Conservation (phyloP, 2,329 filamentous ascomycete genomes). For the Setomelanomma holmii region DNA sequence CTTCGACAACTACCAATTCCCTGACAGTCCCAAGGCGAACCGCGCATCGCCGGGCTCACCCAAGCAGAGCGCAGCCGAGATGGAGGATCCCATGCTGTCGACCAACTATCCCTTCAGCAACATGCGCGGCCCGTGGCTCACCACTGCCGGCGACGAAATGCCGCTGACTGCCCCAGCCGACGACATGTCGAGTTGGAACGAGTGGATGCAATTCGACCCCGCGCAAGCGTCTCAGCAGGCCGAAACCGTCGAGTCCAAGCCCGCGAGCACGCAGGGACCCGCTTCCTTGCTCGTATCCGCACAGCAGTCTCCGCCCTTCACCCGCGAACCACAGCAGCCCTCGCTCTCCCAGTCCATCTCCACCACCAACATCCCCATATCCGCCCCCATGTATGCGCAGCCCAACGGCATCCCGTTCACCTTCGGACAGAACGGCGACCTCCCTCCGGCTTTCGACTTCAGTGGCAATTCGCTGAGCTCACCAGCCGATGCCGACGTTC, state of each 20-base stretch:
- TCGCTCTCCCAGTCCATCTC: constrained; percentile 27
- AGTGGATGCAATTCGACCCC: constrained; percentile 58
- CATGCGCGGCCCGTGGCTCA: constrained; percentile 45
- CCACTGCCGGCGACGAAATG: constrained; percentile 42
- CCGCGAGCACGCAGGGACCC: constrained; percentile 34
- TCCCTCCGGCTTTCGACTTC: constrained; percentile 46
- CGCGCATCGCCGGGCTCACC: constrained; percentile 4
- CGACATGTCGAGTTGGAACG: constrained; percentile 51
- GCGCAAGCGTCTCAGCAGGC: constrained; percentile 42
- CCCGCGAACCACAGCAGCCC: constrained; percentile 26
- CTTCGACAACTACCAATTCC: constrained; percentile 44
- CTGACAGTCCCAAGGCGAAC: constrained; percentile 24
- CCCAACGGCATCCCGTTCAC: constrained; percentile 34
- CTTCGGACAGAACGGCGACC: constrained; percentile 42
- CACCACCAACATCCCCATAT: constrained; percentile 28
- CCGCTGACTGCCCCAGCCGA: constrained; percentile 39
- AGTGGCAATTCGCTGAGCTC: constrained; percentile 40
- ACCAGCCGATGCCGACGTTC: constrained; percentile 33
- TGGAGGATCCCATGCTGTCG: constrained; percentile 46
- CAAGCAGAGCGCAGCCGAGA: constrained; percentile 20
- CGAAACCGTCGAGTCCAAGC: constrained; percentile 28
- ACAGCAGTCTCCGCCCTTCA: constrained; percentile 34
- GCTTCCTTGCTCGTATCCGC: constrained; percentile 35
- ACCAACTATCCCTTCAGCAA: constrained; percentile 42
- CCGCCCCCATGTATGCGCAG: constrained; percentile 28